Conservation (phyloP, 1,284 basidiomycete genomes). For the Ustilago nuda region DNA sequence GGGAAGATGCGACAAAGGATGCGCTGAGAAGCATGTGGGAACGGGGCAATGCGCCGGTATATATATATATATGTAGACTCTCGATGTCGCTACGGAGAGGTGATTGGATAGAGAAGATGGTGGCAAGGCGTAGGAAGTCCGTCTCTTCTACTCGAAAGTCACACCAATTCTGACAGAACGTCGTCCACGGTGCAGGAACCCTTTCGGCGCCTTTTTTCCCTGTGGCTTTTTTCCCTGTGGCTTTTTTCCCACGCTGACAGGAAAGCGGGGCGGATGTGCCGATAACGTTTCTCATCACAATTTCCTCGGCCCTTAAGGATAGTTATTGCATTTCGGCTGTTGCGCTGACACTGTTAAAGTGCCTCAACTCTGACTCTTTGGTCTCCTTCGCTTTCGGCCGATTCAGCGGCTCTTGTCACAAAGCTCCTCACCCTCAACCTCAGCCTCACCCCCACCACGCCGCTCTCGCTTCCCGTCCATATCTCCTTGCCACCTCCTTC, state of each 20-base stretch:
- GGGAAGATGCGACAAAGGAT: constrained; percentile 13
- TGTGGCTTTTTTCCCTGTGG: too few relatives aligned
- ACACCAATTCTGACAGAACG: neutral
- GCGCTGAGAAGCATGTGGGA: constrained; percentile 27
- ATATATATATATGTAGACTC: neutral
- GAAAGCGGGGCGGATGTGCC: constrained; percentile 3
- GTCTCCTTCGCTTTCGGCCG: constrained; percentile 15
- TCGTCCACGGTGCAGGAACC: neutral
- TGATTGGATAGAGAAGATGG: neutral
- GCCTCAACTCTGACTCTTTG: neutral
- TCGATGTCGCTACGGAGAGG: neutral
- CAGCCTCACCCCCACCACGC: neutral
- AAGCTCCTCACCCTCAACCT: constrained; percentile 12
- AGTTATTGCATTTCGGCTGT: constrained; percentile 29
- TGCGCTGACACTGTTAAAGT: constrained; percentile 13
- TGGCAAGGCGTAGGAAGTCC: neutral
- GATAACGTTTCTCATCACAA: neutral
- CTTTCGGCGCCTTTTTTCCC: neutral
- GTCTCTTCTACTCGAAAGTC: constrained; percentile 4
- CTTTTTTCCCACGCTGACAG: neutral
- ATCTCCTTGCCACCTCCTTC: neutral
- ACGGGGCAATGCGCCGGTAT: constrained; percentile 3
- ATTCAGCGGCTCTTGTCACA: constrained; percentile 14
- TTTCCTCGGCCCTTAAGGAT: constrained; percentile 27
- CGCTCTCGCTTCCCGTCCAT: neutral